phyloP scores from a whole-genome alignment of 2,329 filamentous ascomycete species.

The Hymenoscyphus fructigenus region DNA sequence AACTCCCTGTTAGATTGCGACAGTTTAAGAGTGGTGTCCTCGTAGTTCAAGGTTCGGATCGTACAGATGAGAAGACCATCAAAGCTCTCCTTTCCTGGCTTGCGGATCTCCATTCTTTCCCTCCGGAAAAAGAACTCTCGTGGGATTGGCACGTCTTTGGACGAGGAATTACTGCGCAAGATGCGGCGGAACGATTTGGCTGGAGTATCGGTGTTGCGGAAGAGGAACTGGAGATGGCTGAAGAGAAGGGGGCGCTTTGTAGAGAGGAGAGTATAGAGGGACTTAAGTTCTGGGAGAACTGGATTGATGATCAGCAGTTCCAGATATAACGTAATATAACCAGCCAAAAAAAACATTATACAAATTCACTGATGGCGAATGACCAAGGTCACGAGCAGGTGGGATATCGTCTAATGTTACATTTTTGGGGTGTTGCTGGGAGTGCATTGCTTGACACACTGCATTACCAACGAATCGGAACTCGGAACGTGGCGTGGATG shows the following conservation, averaged over 20 bases:
- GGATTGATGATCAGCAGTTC: constrained; percentile 29
- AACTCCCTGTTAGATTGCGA: constrained; percentile 80
- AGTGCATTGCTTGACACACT: not conserved
- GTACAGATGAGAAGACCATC: constrained; percentile 89
- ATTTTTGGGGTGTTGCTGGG: not conserved
- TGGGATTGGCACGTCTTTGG: constrained; percentile 82
- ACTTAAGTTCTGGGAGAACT: constrained; percentile 88
- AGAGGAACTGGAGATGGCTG: constrained; percentile 96
- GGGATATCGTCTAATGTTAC: not conserved
- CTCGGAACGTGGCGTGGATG: not conserved
- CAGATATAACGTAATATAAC: constrained; percentile 14
- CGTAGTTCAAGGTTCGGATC: constrained; percentile 84
- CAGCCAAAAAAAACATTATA: constrained; percentile 5
- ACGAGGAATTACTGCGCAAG: constrained; percentile 83
- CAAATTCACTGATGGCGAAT: not conserved
- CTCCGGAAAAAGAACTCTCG: constrained; percentile 60
- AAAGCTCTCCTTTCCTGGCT: constrained; percentile 76
- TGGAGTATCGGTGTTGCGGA: constrained; percentile 97
- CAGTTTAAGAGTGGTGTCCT: constrained; percentile 93
- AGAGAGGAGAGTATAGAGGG: constrained; percentile 92
- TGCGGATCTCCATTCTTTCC: constrained; percentile 65
- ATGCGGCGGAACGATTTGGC: constrained; percentile 84
- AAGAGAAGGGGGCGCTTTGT: constrained; percentile 83
- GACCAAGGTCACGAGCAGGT: constrained; percentile 6
- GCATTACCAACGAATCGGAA: not conserved